Evolutionary conservation across 208 protist genomes (phyloP), one percentile per base, ranked within the genome.

Genomic region (Crithidia mellificae): DNA sequence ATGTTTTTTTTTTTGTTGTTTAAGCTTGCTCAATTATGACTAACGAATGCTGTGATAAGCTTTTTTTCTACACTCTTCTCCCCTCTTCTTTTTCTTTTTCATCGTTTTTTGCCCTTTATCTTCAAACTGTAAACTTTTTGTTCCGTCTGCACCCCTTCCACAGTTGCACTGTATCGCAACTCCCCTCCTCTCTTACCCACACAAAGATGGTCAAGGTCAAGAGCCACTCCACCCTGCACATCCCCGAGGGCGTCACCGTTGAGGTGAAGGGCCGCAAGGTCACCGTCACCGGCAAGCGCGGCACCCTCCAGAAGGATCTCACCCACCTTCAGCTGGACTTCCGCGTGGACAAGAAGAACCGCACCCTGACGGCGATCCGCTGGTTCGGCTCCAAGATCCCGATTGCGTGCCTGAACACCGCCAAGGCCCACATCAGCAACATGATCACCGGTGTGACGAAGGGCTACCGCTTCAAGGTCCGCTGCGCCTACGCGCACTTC

Each of bases 401-500:
- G 62, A 87, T 96, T 41, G 94, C 98, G 51, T 93, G 89, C 80
- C 88, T 99, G 67, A 96, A 98, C 77, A 99, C 98, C 49, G 79
- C 98, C 53, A 74, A 88, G 65, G 85, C 93, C 27, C 96, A 98
- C 85, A 97, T 99, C 53, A 67, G 95, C 73, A 99, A 99, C 88
- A 98, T 99, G 98, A 98, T 99, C 69, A 98, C 81, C 57, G 99
- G 99, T 82, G 98, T 99, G 57, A 99, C 96, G 59, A 96, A 98
- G 79, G 99, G 99, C 71, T 99, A 93, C 88, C 83, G 97, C 79
- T 99, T 99, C 97, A 99, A 99, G 89, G 98, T 99, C 88, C 92
- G 96, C 65, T 98, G 98, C 68, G 98, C 99, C 63, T 99, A 99
- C 87, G 97, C 98, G 25, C 98, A 99, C 92, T 99, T 99, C 88